Evolutionary conservation across 148 eudicot species (phyloP), one percentile per base, ranked within the genome.

Genomic region (Spergularia marina): DNA sequence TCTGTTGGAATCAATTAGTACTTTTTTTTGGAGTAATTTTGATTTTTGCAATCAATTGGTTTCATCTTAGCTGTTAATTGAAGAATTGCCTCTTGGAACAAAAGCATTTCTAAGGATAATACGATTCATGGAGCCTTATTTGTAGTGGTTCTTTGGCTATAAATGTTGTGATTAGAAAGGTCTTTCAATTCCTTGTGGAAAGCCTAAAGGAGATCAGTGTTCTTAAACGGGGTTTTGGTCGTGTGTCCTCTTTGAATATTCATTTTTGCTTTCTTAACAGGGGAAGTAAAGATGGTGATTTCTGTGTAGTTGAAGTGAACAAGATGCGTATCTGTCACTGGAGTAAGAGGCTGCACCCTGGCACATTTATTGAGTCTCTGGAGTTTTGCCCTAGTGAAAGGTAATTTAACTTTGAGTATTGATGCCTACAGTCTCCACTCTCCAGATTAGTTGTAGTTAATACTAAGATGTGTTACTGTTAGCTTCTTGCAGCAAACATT

Each of bases 341-440:
- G 94, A 92, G 97, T 73, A 96, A 86, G 84, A 89, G 91, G 83
- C 89, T 92, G 86, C 98, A 92, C 82, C 88, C 83, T 76, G 98
- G 98, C 75, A 88, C 97, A 76, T 70, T 76, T 44, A 78, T 96
- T 77, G 82, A 75, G 54, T 83, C 93, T 17, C 81, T 96, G 58
- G 97, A 96, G 76, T 92, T 96, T 80, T 96, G 97, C 74, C 98
- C 98, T 4, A 96, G 77, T 88, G 99, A 96, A 82, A 96, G 99
- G 99, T 89, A 85, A 78, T 68, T 23, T 47, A 6, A 13, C 55
- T 63, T 57, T 65, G 58, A 12, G 16, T 16, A 25, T 6, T 20
- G 39, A 16, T 65, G 39, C 60, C 39, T 49, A 2, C 36, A 30
- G 36, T 30, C 36, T 30, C 36, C 36, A 30, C 3, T 30, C 36